Conservation (phyloP, 2,329 filamentous ascomycete species). For the Colletotrichum cuscutae region DNA sequence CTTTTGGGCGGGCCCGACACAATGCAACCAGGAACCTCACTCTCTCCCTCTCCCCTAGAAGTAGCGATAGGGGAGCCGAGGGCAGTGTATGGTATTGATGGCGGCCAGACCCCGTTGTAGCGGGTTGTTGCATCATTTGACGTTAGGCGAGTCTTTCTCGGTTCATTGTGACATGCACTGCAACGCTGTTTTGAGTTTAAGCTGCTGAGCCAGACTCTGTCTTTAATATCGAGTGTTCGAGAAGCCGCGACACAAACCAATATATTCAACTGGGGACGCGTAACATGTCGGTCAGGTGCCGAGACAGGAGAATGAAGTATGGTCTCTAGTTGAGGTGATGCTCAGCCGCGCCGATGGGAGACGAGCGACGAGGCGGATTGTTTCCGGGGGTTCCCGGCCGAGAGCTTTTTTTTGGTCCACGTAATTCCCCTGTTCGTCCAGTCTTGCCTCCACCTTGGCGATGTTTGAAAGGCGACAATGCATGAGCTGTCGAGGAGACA, state of each 20-base stretch:
- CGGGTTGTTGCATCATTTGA: background rate
- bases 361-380: background rate
- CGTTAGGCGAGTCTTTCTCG: background rate
- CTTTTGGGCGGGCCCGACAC: background rate
- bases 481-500: too few relatives aligned
- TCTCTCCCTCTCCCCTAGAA: slow-evolving; percentile 3
- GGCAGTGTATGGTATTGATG: background rate
- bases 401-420: background rate
- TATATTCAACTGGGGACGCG: background rate
- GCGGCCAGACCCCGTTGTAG: background rate
- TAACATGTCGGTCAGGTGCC: background rate
- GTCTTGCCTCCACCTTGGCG: background rate
- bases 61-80: background rate
- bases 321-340: background rate
- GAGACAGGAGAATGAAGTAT: background rate
- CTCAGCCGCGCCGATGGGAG: background rate
- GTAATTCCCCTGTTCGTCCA: background rate
- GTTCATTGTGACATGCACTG: background rate
- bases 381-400: background rate
- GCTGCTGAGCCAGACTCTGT: background rate
- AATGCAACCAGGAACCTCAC: slow-evolving; percentile 7
- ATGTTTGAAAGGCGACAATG: background rate
- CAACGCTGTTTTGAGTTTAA: background rate
- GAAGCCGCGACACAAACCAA: background rate
- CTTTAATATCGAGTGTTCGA: background rate